phyloP scores from a whole-genome alignment of 139 green algal species.

The Tetratostichococcus sp. region DNA sequence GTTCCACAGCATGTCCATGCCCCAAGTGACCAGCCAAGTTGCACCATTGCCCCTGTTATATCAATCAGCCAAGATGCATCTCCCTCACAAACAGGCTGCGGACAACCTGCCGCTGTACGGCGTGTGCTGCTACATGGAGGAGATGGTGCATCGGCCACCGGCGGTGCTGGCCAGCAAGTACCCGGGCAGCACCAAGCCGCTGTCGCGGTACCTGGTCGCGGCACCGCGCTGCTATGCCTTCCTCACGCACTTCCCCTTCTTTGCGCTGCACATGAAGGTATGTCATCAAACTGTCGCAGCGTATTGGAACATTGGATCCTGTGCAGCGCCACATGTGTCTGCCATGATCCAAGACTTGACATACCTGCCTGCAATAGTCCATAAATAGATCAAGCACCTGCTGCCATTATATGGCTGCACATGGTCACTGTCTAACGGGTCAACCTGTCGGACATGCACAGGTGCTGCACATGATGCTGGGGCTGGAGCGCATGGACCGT shows the following conservation, averaged over 20 bases:
- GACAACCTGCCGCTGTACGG: constrained; percentile 76
- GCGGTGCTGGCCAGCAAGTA: constrained; percentile 40
- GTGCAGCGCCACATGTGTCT: too few relatives aligned
- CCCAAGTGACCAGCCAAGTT: too few relatives aligned
- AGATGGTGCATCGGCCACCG: constrained; percentile 74
- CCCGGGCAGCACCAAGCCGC: constrained; percentile 38
- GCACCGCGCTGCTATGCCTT: constrained; percentile 88
- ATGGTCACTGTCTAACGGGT: too few relatives aligned
- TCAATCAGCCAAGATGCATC: neutral
- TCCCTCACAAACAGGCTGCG: constrained; percentile 32
- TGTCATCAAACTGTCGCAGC: neutral
- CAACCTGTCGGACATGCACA: constrained; percentile 18
- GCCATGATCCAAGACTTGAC: too few relatives aligned
- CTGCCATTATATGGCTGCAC: too few relatives aligned
- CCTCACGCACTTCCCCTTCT: constrained; percentile 82
- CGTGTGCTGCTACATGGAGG: constrained; percentile 71
- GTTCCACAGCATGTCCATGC: too few relatives aligned
- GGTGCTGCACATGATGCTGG: constrained; percentile 77
- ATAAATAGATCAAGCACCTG: too few relatives aligned
- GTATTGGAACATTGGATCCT: neutral
- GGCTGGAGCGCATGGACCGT: constrained; percentile 74
- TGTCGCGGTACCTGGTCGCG: constrained; percentile 60
- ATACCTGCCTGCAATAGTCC: too few relatives aligned
- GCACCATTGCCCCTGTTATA: too few relatives aligned
- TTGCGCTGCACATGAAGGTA: constrained; percentile 84